Evolutionary conservation across 805 yeast species (phyloP).

Genomic region (Saccharomycopsis fibuligera): DNA sequence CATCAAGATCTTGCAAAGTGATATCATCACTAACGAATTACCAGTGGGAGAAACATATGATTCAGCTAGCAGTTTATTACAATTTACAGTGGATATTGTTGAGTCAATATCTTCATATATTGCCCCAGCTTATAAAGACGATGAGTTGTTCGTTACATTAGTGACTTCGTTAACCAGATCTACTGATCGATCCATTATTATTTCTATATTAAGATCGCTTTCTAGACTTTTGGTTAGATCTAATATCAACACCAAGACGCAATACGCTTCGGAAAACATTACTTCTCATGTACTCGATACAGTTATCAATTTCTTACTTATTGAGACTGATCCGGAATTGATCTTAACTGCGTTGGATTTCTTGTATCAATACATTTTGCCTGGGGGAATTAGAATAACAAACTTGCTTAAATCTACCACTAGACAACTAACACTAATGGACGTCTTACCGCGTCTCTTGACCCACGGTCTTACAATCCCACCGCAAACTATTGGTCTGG

Average conservation of each 20-base stretch:
- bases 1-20: conserved; percentile 35
- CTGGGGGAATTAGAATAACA: conserved; percentile 52
- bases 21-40: conserved; percentile 26
- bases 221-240: conserved; percentile 72
- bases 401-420: conserved; percentile 41
- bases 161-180: conserved; percentile 43
- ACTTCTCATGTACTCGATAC: conserved; percentile 42
- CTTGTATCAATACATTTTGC: conserved; percentile 68
- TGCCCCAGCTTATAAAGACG: conserved; percentile 67
- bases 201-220: conserved; percentile 67
- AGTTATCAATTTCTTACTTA: conserved; percentile 50
- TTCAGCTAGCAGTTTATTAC: conserved; percentile 45
- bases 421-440: conserved; percentile 46
- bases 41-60: conserved; percentile 24
- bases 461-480: conserved; percentile 38
- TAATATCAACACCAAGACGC: conserved; percentile 33
- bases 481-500: conserved; percentile 33
- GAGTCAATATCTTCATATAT: conserved; percentile 81
- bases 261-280: conserved; percentile 45
- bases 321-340: conserved; percentile 66
- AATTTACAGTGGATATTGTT: conserved; percentile 68
- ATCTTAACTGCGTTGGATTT: conserved; percentile 71
- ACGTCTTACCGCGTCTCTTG: conserved; percentile 58
- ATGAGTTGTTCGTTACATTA: conserved; percentile 56
- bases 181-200: conserved; percentile 62